Base-by-base conservation (phyloP, 2,329 filamentous ascomycete genomes). In the Fusarium domesticum region DNA sequence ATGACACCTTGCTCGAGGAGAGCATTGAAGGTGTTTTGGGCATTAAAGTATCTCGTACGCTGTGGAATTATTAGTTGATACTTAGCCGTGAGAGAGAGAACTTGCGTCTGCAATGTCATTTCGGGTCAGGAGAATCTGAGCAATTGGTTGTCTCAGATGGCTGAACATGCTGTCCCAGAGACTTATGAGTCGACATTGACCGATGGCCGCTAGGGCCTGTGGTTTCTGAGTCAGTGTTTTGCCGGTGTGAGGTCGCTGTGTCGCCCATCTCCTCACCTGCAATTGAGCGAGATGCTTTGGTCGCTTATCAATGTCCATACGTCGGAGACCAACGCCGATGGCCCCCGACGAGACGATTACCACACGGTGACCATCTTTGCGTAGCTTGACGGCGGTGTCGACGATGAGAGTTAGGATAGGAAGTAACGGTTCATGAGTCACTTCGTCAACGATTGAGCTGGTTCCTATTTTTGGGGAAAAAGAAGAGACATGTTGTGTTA, bases 361-460 rank as follows among this genome's bases (percentile, higher is more conserved):
- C 39, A 98, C 93, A 59, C 85, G 83, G 67, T 98, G 91, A 38
- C 93, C 93, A 82, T 95, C 87, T 68, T 91, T 86, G 55, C 84
- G 84, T 34, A 98, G 76, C 62, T 84, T 87, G 42, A 92, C 86
- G 12, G 89, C 90, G 16, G 93, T 97, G 70, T 97, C 90, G 53
- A 97, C 93, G 54, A 98, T 96, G 48, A 92, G 75, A 48, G 87
- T 91, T 44, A 98, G 75, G 57, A 90, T 95, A 5, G 91, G 93
- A 31, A 98, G 78, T 28, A 96, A 80, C 4, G 93, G 93, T 64
- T 96, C 89, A 70, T 96, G 93, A 17, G 89, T 95, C 64, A 84
- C 87, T 67, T 98, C 93, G 70, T 97, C 89, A 54, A 98, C 91
- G 57, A 98, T 97, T n/a, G 93, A 97, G 68, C 90, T 96, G 36